These are phyloP conservation scores for Rhodotorula sp. DNA, from an alignment of 1,284 basidiomycete genomes.

Conservation along the genomic window DNA sequence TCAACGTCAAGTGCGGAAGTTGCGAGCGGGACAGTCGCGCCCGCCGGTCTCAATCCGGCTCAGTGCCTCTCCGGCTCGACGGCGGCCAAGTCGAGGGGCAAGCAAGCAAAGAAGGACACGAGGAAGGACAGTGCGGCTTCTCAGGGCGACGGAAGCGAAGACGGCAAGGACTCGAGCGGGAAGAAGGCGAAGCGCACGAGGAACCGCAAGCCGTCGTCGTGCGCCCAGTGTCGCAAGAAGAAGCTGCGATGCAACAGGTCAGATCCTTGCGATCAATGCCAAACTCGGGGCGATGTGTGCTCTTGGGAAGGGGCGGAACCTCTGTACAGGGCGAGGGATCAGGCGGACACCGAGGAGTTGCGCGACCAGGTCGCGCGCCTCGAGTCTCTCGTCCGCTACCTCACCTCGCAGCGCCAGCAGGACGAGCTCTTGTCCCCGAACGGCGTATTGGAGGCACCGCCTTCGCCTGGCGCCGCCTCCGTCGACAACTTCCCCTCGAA, in stretches of 20 bases:
- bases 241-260: constrained; percentile 34
- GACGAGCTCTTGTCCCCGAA: not conserved
- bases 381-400: constrained; percentile 31
- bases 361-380: constrained; percentile 32
- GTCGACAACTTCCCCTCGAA: constrained; percentile 12
- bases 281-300: constrained; percentile 15
- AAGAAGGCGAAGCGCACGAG: constrained; percentile 24
- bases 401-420: constrained; percentile 22
- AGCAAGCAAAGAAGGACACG: not conserved
- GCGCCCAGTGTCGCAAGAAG: constrained; percentile 15
- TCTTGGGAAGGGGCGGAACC: constrained; percentile 33
- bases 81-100: not conserved
- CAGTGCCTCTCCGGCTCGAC: not conserved
- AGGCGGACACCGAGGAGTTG: constrained; percentile 29
- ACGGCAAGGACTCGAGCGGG: not conserved
- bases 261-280: constrained; percentile 32
- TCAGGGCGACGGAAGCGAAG: not conserved
- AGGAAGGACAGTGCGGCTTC: not conserved
- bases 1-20: not conserved
- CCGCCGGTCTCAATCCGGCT: not conserved
- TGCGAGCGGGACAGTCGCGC: not conserved
- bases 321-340: constrained; percentile 22
- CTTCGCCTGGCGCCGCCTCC: not conserved
- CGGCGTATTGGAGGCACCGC: not conserved
- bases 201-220: constrained; percentile 36